Evolutionary conservation across 2,329 filamentous ascomycete genomes (phyloP).

Genomic region (Xylogone sp.): DNA sequence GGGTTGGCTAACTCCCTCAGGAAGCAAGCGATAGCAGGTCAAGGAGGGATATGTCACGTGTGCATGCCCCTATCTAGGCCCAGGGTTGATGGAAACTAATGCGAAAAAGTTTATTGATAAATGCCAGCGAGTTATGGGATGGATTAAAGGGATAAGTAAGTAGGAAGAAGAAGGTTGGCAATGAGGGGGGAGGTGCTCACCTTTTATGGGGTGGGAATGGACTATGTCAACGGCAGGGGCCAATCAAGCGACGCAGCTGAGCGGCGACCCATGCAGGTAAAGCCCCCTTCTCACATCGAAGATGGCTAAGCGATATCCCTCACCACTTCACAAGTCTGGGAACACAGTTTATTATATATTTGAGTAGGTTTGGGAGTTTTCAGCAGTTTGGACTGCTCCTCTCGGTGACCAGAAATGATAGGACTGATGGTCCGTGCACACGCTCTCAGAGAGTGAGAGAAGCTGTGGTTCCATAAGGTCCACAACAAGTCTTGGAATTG

Average conservation of each 20-base stretch:
- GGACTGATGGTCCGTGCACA: no score
- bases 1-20: constrained; percentile 17
- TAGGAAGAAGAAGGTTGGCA: constrained; percentile 24
- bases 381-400: background rate
- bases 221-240: constrained; percentile 2
- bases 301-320: constrained; percentile 15
- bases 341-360: background rate
- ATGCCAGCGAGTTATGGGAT: constrained; percentile 10
- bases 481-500: no score
- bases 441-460: no score
- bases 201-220: constrained; percentile 21
- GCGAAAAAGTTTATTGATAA: constrained; percentile 11
- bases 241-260: constrained; percentile 13
- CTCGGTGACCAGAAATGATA: background rate
- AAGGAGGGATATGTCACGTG: constrained; percentile 26
- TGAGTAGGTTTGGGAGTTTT: background rate
- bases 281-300: constrained; percentile 2
- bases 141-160: constrained; percentile 11
- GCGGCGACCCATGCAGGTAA: constrained; percentile 8
- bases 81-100: constrained; percentile 16
- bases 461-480: no score
- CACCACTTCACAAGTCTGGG: constrained; percentile 7
- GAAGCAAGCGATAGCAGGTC: constrained; percentile 19
- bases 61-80: constrained; percentile 17
- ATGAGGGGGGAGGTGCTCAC: constrained; percentile 18